Evolutionary conservation across 192 early-diverging fungal species (phyloP), one percentile per base, ranked within the genome.

Genomic region (Geosiphon pyriformis): DNA sequence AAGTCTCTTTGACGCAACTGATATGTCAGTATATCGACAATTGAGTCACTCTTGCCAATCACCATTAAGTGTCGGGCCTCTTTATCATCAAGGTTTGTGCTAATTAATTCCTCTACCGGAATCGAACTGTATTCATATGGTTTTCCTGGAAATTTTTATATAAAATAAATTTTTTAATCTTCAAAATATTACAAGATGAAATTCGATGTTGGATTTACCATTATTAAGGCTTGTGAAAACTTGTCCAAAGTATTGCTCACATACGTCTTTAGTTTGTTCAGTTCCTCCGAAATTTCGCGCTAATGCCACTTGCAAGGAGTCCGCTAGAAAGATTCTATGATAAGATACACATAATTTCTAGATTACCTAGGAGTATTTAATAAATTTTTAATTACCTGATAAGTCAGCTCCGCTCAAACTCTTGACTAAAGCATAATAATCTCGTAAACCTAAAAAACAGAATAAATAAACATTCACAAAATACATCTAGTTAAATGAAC

Each of bases 31-130:
- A 68, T 25, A 18, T 59, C 27, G 10, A 68, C 30, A 18, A 59
- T 68, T 20, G 47, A 59, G 32, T 68, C 66, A 29, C 52, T 68
- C 59, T 68, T 59, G 3, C 66, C 54, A 68, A 68, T 68, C n/a
- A 68, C 55, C 66, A 68, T 68, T 35, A 68, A 25, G 59, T 58
- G 66, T 22, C 66, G 58, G n/a, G 54, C 66, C 15, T 30, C 55
- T n/a, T 30, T 18, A 34, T 68, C 66, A 32, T 57, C 25, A 11
- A 68, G 18, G 46, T 57, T 68, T 22, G 52, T 34, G 33, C 53
- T 58, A 42, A 68, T 68, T 22, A 55, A 58, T 23, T 30, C 23
- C 25, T 47, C 18, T 8, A 47, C 37, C 23, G 60, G 27, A 1
- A 61, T 42, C 2, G 60, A 42, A n/a, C 6, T 22, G 34, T 61